Percentiles rank a stretch among this genome's conserved stretches.
These are phyloP conservation scores for Talaromyces amestolkiae DNA, from an alignment of 2,329 filamentous ascomycete genomes.

Conservation along the genomic window DNA sequence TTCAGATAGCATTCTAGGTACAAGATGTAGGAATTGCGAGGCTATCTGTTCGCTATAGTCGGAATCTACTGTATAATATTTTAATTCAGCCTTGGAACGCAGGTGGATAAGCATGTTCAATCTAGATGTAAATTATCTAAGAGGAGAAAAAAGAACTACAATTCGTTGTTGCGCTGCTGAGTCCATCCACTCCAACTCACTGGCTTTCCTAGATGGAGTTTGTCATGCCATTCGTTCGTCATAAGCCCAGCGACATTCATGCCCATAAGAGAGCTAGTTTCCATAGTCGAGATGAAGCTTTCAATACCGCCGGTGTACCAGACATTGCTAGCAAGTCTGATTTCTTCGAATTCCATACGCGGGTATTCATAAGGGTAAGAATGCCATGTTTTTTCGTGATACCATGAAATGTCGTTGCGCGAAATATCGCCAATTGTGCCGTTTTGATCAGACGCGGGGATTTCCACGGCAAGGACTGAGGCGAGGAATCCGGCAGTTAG, in stretches of 20 bases:
- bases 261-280: conserved; percentile 89
- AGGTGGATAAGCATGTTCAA: not conserved
- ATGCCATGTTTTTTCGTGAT: conserved; percentile 72
- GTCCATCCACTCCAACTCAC: conserved; percentile 14
- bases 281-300: conserved; percentile 95
- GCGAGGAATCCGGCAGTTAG: conserved; percentile 50
- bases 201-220: conserved; percentile 1
- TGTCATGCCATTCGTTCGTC: conserved; percentile 33
- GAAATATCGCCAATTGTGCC: conserved; percentile 35
- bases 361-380: conserved; percentile 85
- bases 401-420: conserved; percentile 65
- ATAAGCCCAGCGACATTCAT: conserved; percentile 59
- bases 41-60: too few species aligned
- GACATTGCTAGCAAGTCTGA: conserved; percentile 55
- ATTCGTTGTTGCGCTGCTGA: conserved; percentile 1
- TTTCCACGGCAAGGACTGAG: conserved; percentile 47
- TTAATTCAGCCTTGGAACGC: too few species aligned
- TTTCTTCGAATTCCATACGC: conserved; percentile 81
- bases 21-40: too few species aligned
- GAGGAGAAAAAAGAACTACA: not conserved
- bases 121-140: not conserved
- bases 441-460: conserved; percentile 25
- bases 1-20: too few species aligned
- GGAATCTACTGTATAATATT: too few species aligned
- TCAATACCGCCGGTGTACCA: conserved; percentile 72